Percentiles rank a stretch among this genome's conserved stretches.
Conservation (phyloP, 257 asterid species). For the Anisodus acutangulus region DNA sequence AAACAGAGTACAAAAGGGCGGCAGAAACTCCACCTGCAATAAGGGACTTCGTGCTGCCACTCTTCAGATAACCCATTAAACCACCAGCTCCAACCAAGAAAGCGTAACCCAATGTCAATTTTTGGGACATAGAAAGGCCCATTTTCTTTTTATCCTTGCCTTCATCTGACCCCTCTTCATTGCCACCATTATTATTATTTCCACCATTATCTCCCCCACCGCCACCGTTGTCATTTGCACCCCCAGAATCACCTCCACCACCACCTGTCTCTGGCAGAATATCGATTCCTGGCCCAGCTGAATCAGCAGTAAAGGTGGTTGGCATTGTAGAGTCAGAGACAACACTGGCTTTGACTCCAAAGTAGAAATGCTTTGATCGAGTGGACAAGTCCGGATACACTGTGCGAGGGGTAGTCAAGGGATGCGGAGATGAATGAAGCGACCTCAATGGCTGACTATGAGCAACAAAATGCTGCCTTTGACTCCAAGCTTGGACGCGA, state of each 20-base stretch:
- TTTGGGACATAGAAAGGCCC: slow-evolving; percentile 89
- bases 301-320: slow-evolving; percentile 64
- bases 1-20: slow-evolving; percentile 53
- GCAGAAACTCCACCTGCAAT: slow-evolving; percentile 79
- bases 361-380: slow-evolving; percentile 33
- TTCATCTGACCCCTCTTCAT: slow-evolving; percentile 43
- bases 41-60: slow-evolving; percentile 84
- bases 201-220: slow-evolving; percentile 57
- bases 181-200: slow-evolving; percentile 34
- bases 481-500: slow-evolving; percentile 46
- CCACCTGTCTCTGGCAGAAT: slow-evolving; percentile 74
- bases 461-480: slow-evolving; percentile 34
- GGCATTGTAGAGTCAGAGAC: slow-evolving; percentile 67
- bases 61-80: slow-evolving; percentile 78
- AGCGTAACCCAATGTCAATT: slow-evolving; percentile 81
- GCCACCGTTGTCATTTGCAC: slow-evolving; percentile 41
- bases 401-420: slow-evolving; percentile 38
- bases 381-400: slow-evolving; percentile 33
- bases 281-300: slow-evolving; percentile 62
- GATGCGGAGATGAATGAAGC: slow-evolving; percentile 37
- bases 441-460: slow-evolving; percentile 40
- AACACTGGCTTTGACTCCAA: slow-evolving; percentile 42
- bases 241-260: slow-evolving; percentile 55
- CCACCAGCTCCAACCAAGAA: slow-evolving; percentile 85
- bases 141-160: slow-evolving; percentile 49